phyloP scores from a whole-genome alignment of 1,139 yeast species.

The Casaregolazyma lundiana region DNA sequence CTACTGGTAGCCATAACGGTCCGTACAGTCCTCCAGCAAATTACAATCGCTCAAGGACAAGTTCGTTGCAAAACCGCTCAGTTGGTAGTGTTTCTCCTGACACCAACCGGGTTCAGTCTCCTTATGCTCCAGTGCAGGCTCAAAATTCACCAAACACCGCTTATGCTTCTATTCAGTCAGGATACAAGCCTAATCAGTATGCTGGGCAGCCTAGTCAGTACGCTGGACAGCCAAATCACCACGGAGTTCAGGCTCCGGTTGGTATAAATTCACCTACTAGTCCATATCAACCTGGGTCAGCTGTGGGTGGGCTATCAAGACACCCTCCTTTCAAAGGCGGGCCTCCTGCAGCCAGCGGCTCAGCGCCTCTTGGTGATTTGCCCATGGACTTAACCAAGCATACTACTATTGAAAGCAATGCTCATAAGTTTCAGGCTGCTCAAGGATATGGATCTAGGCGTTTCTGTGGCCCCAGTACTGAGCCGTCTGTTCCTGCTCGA shows the following conservation, averaged over 20 bases:
- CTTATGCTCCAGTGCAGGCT: slow-evolving; percentile 7
- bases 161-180: background rate
- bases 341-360: background rate
- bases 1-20: slow-evolving; percentile 5
- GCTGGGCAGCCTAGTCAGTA: slow-evolving; percentile 2
- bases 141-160: background rate
- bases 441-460: slow-evolving; percentile 2
- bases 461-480: background rate
- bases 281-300: slow-evolving; percentile 3
- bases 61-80: background rate
- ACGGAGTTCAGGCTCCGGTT: too few relatives aligned
- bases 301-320: background rate
- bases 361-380: slow-evolving; percentile 19
- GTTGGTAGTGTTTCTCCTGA: slow-evolving; percentile 3
- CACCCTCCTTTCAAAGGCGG: background rate
- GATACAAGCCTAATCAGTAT: background rate
- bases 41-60: slow-evolving; percentile 1
- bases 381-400: slow-evolving; percentile 20
- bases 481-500: background rate
- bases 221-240: background rate
- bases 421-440: slow-evolving; percentile 3
- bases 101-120: background rate
- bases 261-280: too few relatives aligned
- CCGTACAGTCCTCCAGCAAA: slow-evolving; percentile 5
- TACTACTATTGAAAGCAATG: slow-evolving; percentile 1